Evolutionary conservation across 192 early-diverging fungal species (phyloP), one percentile per base, ranked within the genome.

Genomic region (Coemansia sp.): DNA sequence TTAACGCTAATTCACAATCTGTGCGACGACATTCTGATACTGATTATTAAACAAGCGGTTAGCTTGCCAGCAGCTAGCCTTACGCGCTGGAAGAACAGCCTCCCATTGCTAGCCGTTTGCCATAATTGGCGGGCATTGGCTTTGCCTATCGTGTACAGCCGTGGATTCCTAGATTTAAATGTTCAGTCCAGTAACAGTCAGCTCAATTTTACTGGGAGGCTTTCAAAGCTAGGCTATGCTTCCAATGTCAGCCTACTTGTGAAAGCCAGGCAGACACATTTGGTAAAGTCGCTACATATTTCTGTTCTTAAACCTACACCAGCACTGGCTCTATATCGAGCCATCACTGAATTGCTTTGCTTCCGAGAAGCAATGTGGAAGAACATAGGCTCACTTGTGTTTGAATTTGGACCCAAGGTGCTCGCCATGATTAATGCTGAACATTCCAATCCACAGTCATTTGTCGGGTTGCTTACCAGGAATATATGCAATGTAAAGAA

Each of bases 391-490:
- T 11, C 2, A 1, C 8, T 44, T 6, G n/a, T 12, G 11, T 36
- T 56, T 0, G 43, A 47, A 34, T 47, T 56, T 56, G 55, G 55
- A n/a, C 44, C 42, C 14, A 30, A 30, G 9, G 34, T 47, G 23
- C 15, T 56, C 1, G 23, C 36, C 4, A 8, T 15, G 11, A 45
- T 47, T 6, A 36, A 21, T 8, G 9, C 10, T 10, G 23, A 25
- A 11, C 47, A 15, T 36, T 31, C 26, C 26, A 32, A 56, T 11
- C 32, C 55, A 9, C 29, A 38, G n/a, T 25, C 19, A 9, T 56
- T 56, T 56, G 21, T 47, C 8, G 19, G 26, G 8, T 8, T 35
- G 11, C 36, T 56, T 34, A 31, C 42, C 19, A 47, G 17, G 2
- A 47, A 27, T 20, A 20, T 56, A 5, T 14, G 2, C 17, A 36